Evolutionary conservation across 2,329 filamentous ascomycete genomes (phyloP).

Genomic region (Colletotrichum spaethianum): DNA sequence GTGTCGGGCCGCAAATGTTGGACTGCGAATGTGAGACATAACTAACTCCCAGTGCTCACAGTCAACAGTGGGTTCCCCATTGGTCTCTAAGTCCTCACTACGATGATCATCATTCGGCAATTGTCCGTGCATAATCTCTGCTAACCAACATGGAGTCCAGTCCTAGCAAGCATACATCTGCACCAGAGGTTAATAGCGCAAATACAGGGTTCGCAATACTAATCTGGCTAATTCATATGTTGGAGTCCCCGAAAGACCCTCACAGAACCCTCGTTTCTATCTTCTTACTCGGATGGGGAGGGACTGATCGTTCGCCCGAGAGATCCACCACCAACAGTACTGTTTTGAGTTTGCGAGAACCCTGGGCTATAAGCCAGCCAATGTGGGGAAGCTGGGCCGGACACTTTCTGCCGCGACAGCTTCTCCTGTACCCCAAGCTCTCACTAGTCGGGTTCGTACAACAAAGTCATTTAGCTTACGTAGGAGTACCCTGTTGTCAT

Average conservation of each 20-base stretch:
- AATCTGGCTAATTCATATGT: not conserved
- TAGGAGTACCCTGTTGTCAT: not conserved
- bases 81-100: not conserved
- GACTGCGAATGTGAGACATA: not conserved
- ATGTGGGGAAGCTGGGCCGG: not conserved
- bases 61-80: not conserved
- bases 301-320: not conserved
- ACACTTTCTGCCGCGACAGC: not conserved
- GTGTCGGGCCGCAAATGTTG: not conserved
- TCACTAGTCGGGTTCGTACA: not conserved
- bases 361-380: not conserved
- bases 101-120: constrained; percentile 21
- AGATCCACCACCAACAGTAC: constrained; percentile 18
- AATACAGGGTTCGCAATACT: not conserved
- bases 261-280: not conserved
- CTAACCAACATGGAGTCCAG: not conserved
- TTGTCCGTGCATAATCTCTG: not conserved
- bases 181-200: not conserved
- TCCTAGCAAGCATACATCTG: not conserved
- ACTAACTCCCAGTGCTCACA: not conserved
- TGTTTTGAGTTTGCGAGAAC: constrained; percentile 14
- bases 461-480: not conserved
- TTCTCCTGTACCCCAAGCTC: not conserved
- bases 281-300: too few species aligned
- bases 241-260: not conserved